Evolutionary conservation across 2,329 filamentous ascomycete species (phyloP), one percentile per base, ranked within the genome.

Genomic region (Colletotrichum salicis): DNA sequence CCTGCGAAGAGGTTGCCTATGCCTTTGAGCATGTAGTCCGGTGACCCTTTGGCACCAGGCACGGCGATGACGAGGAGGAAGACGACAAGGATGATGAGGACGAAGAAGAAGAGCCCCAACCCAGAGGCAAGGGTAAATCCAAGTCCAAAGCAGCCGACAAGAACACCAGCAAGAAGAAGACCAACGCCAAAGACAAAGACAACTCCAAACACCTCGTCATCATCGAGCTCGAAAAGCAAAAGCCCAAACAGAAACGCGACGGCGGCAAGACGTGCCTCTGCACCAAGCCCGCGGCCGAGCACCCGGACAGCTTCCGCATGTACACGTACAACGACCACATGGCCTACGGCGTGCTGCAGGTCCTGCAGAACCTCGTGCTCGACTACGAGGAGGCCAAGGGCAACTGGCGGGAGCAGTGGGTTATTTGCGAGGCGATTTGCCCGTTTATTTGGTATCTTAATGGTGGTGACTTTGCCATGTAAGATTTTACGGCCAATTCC

Each of bases 311-410:
- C 48, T 86, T 86, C 54, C 22, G 22, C 7, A 83, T 86, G 81
- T 77, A 84, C 74, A 81, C 81, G 2, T 85, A 79, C 75, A 86
- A 86, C 63, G 82, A 86, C 71, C 82, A 82, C 58, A 74, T 63
- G 5, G 76, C 70, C 4, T 85, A 84, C 56, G 85, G 84, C 1
- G 63, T 77, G 8, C 54, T 86, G 0, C 84, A 87, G 76, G 73
- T 84, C 0, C 29, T 85, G 5, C 78, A 86, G 74, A 87, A 86
- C 63, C 70, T 80, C 6, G 55, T 86, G 1, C 75, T 84, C 6
- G 80, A 84, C 61, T 84, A 83, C 54, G 74, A 76, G 3, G 80
- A 84, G 64, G 81, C 78, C 4, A 71, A 74, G 8, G 75, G 75
- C 24, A 75, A 80, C 41, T 81, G 80, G 81, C 79, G 78, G 59